These are phyloP conservation scores for Solanum etuberosum DNA, from an alignment of 257 asterid genomes.

Conservation along the genomic window DNA sequence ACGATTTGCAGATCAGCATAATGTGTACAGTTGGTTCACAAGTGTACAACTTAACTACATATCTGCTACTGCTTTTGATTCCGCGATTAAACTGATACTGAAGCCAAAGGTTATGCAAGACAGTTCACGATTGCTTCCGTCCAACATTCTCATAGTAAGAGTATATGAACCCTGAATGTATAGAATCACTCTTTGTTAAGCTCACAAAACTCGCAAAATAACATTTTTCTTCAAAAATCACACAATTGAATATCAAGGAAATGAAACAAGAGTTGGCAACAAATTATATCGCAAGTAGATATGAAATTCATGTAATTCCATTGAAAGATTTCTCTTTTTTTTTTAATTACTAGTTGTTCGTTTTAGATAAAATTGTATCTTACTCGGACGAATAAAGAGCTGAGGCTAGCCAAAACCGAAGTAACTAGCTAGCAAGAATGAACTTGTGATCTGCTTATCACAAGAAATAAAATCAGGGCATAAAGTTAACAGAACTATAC, in stretches of 20 bases:
- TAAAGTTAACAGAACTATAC: neutral
- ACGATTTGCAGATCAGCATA: neutral
- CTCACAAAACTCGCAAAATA: neutral
- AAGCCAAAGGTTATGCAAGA: slow-evolving; percentile 27
- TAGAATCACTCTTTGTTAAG: neutral
- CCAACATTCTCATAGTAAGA: slow-evolving; percentile 16
- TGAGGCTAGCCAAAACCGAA: neutral
- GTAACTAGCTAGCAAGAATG: neutral
- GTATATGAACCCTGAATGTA: slow-evolving; percentile 22
- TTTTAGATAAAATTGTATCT: neutral
- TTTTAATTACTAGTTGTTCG: neutral
- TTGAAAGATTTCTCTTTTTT: neutral
- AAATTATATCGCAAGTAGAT: neutral
- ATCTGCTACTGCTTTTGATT: slow-evolving; percentile 7
- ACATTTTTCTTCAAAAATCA: neutral
- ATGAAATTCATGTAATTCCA: neutral
- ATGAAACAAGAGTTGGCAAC: neutral
- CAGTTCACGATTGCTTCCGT: slow-evolving; percentile 11
- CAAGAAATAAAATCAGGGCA: neutral
- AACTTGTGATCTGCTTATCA: neutral
- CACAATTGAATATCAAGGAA: neutral
- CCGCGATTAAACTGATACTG: slow-evolving; percentile 16
- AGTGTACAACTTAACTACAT: neutral
- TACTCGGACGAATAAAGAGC: neutral
- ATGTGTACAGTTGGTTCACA: neutral